Percentiles rank a stretch among this genome's conserved stretches.
phyloP scores from a whole-genome alignment of 2,329 filamentous ascomycete genomes.

The Truncatella angustata region DNA sequence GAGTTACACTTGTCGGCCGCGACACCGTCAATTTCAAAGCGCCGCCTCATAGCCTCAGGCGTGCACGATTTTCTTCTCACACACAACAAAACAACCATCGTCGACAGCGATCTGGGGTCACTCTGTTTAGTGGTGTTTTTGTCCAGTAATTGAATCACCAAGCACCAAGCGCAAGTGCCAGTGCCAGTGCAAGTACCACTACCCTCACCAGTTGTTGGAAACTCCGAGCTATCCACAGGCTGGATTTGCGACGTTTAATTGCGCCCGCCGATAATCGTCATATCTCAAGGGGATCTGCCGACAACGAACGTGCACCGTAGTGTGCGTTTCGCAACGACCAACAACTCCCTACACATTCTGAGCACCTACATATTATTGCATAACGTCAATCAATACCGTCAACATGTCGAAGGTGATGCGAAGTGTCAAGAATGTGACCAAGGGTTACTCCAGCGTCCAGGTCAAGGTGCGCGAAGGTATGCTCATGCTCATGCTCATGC shows the following conservation, averaged over 20 bases:
- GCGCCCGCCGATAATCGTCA: slow-evolving; percentile 18
- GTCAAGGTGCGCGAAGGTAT: slow-evolving; percentile 97
- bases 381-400: slow-evolving; percentile 22
- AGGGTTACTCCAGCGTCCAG: slow-evolving; percentile 94
- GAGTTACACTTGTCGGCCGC: neutral
- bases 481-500: slow-evolving; percentile 12
- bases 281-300: slow-evolving; percentile 8
- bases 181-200: no score
- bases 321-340: neutral
- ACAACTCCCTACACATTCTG: neutral
- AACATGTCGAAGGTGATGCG: slow-evolving; percentile 95
- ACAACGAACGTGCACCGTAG: slow-evolving; percentile 4
- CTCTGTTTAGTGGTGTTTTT: no score
- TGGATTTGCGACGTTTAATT: slow-evolving; percentile 23
- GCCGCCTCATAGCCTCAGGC: no score
- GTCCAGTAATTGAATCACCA: no score
- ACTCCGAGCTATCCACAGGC: slow-evolving; percentile 15
- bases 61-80: no score
- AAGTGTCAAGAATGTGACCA: slow-evolving; percentile 99
- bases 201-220: no score
- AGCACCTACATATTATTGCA: slow-evolving; percentile 1
- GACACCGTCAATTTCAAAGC: neutral
- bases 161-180: neutral
- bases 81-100: neutral
- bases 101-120: no score